Percentiles rank a stretch among this genome's conserved stretches.
Conservation (phyloP, 1,284 basidiomycete genomes). For the Schizophyllum amplum region DNA sequence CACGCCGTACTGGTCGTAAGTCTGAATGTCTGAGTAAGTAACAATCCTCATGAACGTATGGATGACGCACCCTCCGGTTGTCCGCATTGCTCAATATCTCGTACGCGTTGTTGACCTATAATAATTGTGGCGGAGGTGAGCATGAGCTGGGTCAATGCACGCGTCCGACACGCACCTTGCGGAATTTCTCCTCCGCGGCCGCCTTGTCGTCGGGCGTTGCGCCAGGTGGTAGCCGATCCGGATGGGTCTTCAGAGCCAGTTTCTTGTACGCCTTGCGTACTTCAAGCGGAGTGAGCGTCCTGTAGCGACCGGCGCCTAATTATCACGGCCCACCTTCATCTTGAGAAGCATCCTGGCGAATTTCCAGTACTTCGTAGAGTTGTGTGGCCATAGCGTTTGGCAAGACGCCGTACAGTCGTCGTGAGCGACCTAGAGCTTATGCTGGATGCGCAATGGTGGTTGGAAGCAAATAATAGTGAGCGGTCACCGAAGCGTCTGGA, state of each 20-base stretch:
- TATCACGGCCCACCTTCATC: constrained; percentile 33
- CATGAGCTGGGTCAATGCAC: not conserved
- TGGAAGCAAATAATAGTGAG: no score
- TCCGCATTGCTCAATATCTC: constrained; percentile 39
- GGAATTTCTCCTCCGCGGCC: constrained; percentile 36
- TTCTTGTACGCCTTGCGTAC: constrained; percentile 60
- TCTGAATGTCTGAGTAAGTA: constrained; percentile 21
- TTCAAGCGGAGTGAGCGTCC: constrained; percentile 15
- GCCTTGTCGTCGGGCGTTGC: constrained; percentile 32
- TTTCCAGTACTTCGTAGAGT: constrained; percentile 45
- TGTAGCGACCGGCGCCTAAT: constrained; percentile 12
- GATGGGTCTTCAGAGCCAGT: constrained; percentile 50
- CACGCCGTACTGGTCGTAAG: constrained; percentile 62
- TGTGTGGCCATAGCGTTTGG: not conserved
- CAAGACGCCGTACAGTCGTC: no score
- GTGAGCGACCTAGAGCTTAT: no score
- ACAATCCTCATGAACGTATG: not conserved
- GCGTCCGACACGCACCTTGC: constrained; percentile 23
- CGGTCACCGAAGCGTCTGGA: no score
- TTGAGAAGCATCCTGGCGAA: constrained; percentile 29
- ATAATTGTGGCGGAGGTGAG: not conserved
- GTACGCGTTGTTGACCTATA: constrained; percentile 44
- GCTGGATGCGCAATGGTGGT: no score
- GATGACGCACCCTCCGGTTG: constrained; percentile 30
- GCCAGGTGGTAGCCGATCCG: constrained; percentile 36